These are phyloP conservation scores for Rhynchosporium agropyri DNA, from an alignment of 2,329 filamentous ascomycete genomes.

Conservation along the genomic window DNA sequence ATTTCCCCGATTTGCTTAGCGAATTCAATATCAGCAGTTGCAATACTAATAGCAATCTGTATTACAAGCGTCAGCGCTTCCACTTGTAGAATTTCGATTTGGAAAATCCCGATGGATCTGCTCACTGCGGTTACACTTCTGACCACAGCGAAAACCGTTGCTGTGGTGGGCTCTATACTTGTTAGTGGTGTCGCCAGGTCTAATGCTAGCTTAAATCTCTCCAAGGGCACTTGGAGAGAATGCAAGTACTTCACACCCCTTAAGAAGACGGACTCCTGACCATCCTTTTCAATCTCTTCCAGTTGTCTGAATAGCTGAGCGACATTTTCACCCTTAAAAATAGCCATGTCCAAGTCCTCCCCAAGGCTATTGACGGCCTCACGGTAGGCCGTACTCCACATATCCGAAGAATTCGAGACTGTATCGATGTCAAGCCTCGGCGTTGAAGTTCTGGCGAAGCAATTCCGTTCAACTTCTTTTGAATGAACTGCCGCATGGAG, in stretches of 20 bases:
- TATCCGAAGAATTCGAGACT: slow-evolving; percentile 11
- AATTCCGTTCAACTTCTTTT: slow-evolving; percentile 13
- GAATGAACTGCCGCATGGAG: slow-evolving; percentile 13
- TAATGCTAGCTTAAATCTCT: slow-evolving; percentile 19
- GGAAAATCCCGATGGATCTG: not conserved
- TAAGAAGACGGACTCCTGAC: slow-evolving; percentile 18
- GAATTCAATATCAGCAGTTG: slow-evolving; percentile 21
- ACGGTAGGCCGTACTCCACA: slow-evolving; percentile 16
- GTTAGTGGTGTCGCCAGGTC: slow-evolving; percentile 18
- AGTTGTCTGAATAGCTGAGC: slow-evolving; percentile 18
- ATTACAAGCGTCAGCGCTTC: slow-evolving; percentile 9
- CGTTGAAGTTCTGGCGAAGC: slow-evolving; percentile 8
- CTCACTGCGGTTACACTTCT: slow-evolving; percentile 18
- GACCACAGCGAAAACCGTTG: slow-evolving; percentile 14
- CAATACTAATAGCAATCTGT: slow-evolving; percentile 18
- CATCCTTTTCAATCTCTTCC: slow-evolving; percentile 17
- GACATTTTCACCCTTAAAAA: slow-evolving; percentile 17
- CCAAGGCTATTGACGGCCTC: slow-evolving; percentile 17
- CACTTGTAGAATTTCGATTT: not conserved
- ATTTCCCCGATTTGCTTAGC: slow-evolving; percentile 17
- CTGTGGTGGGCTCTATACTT: slow-evolving; percentile 17
- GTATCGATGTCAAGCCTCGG: slow-evolving; percentile 15
- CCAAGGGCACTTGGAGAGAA: slow-evolving; percentile 17
- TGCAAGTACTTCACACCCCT: slow-evolving; percentile 18
- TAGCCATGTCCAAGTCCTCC: slow-evolving; percentile 17